These are phyloP conservation scores for Halenospora varia DNA, from an alignment of 495 filamentous ascomycete genomes.

Conservation along the genomic window DNA sequence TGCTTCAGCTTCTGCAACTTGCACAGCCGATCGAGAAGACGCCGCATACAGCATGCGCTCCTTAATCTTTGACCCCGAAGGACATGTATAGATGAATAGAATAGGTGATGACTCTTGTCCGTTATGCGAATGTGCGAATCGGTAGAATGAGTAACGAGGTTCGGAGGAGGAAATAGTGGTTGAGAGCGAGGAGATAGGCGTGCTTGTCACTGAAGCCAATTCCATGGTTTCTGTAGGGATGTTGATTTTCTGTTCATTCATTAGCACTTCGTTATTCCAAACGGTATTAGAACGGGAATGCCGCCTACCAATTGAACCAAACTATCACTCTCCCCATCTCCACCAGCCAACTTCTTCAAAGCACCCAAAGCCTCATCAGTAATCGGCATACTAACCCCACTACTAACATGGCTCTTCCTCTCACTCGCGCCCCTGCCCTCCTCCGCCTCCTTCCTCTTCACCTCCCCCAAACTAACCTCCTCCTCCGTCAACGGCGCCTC, in stretches of 20 bases:
- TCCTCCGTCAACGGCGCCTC: slow-evolving; percentile 83
- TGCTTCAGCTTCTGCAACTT: slow-evolving; percentile 61
- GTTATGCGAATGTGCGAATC: slow-evolving; percentile 52
- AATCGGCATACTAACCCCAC: slow-evolving; percentile 56
- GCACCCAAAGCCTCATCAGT: slow-evolving; percentile 64
- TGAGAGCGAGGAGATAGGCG: slow-evolving; percentile 50
- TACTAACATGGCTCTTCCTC: slow-evolving; percentile 50
- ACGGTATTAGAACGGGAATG: neutral
- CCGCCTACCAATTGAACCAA: slow-evolving; percentile 77
- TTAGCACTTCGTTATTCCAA: neutral
- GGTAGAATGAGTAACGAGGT: slow-evolving; percentile 89
- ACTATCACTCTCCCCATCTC: slow-evolving; percentile 42
- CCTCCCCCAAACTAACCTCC: slow-evolving; percentile 72
- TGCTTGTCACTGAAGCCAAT: slow-evolving; percentile 53
- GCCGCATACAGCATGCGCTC: slow-evolving; percentile 94
- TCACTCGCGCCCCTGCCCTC: slow-evolving; percentile 66
- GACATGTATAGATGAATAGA: slow-evolving; percentile 94
- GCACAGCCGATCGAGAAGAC: slow-evolving; percentile 67
- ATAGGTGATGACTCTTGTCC: slow-evolving; percentile 57
- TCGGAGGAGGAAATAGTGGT: slow-evolving; percentile 71
- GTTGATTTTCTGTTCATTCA: slow-evolving; percentile 59
- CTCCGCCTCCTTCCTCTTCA: slow-evolving; percentile 76
- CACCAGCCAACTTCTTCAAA: slow-evolving; percentile 49
- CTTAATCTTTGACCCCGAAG: slow-evolving; percentile 73
- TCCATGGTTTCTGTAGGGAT: slow-evolving; percentile 72